Evolutionary conservation across 2,329 filamentous ascomycete species (phyloP).

Genomic region (Xylaria sp.): DNA sequence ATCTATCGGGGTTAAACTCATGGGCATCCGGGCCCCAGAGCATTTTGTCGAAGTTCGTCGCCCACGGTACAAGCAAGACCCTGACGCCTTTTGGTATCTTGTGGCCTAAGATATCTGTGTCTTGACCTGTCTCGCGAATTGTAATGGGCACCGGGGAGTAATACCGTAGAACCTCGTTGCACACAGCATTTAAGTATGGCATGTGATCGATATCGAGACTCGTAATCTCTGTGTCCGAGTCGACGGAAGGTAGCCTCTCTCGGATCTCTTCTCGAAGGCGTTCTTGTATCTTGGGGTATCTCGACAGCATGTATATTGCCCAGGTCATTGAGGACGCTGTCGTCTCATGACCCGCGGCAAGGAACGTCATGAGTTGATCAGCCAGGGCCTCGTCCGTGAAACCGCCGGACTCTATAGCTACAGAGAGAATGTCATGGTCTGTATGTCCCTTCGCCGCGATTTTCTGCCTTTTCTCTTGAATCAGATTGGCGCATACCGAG

Average conservation of each 20-base stretch:
- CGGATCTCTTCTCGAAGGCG: slow-evolving; percentile 55
- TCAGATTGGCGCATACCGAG: slow-evolving; percentile 72
- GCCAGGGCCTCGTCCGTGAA: slow-evolving; percentile 55
- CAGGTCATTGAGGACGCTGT: slow-evolving; percentile 56
- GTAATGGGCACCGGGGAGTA: slow-evolving; percentile 64
- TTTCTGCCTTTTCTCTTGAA: slow-evolving; percentile 73
- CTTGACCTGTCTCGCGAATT: slow-evolving; percentile 65
- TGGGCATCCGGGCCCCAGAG: slow-evolving; percentile 82
- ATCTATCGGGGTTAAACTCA: slow-evolving; percentile 82
- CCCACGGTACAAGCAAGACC: slow-evolving; percentile 72
- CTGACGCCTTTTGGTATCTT: slow-evolving; percentile 71
- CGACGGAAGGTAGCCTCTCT: slow-evolving; percentile 52
- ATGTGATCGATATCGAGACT: slow-evolving; percentile 54
- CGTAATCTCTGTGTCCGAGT: slow-evolving; percentile 46
- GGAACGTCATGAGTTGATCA: slow-evolving; percentile 57
- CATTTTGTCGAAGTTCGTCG: slow-evolving; percentile 73
- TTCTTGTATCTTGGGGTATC: slow-evolving; percentile 52
- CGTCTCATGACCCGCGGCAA: slow-evolving; percentile 59
- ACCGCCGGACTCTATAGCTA: slow-evolving; percentile 51
- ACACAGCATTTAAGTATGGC: slow-evolving; percentile 56
- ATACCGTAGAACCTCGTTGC: slow-evolving; percentile 57
- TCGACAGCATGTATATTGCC: slow-evolving; percentile 54
- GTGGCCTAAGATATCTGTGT: slow-evolving; percentile 68
- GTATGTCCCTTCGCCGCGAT: slow-evolving; percentile 57
- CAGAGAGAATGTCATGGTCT: slow-evolving; percentile 53